These are phyloP conservation scores for Leishmania amazonensis DNA, from an alignment of 208 protist species.

Conservation along the genomic window DNA sequence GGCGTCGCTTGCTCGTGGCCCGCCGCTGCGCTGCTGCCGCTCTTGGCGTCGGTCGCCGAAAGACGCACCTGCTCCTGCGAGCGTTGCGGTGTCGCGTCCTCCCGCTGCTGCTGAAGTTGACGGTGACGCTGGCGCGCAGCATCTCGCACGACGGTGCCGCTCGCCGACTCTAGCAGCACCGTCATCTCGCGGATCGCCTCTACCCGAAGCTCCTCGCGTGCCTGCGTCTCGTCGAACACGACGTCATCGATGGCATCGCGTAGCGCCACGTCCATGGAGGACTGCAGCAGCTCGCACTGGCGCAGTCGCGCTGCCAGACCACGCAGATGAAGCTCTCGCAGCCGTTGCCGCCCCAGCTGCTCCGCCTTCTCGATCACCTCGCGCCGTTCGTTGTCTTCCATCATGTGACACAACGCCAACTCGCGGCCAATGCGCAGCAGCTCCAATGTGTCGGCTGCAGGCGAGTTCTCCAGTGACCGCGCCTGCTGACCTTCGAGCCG, in stretches of 20 bases:
- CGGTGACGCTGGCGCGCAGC: neutral
- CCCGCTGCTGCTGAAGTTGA: neutral
- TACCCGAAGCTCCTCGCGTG: conserved; percentile 19
- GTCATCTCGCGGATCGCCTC: conserved; percentile 25
- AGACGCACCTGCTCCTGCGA: neutral
- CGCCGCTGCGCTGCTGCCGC: neutral
- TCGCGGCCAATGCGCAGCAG: conserved; percentile 22
- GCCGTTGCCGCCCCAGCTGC: conserved; percentile 15
- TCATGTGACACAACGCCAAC: conserved; percentile 19
- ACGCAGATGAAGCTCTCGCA: conserved; percentile 21
- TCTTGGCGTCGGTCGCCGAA: neutral
- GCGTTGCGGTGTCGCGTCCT: neutral
- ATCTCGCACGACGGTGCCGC: conserved; percentile 14
- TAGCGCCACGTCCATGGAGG: conserved; percentile 3
- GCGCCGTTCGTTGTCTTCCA: conserved; percentile 20
- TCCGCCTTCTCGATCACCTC: conserved; percentile 22
- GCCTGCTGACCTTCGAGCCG: conserved; percentile 9
- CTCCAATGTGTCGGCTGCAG: conserved; percentile 1
- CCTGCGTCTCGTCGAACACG: conserved; percentile 17
- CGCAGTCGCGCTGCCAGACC: conserved; percentile 30
- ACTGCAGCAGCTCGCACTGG: conserved; percentile 15
- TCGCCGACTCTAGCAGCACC: conserved; percentile 16
- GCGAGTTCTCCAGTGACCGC: conserved; percentile 5
- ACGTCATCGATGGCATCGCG: conserved; percentile 18
- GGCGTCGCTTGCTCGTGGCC: neutral